A percentile compares a stretch with the other conserved stretches of the same genome.
These are phyloP conservation scores for Leccinum arenicola DNA, from an alignment of 768 basidiomycete species.

Conservation along the genomic window DNA sequence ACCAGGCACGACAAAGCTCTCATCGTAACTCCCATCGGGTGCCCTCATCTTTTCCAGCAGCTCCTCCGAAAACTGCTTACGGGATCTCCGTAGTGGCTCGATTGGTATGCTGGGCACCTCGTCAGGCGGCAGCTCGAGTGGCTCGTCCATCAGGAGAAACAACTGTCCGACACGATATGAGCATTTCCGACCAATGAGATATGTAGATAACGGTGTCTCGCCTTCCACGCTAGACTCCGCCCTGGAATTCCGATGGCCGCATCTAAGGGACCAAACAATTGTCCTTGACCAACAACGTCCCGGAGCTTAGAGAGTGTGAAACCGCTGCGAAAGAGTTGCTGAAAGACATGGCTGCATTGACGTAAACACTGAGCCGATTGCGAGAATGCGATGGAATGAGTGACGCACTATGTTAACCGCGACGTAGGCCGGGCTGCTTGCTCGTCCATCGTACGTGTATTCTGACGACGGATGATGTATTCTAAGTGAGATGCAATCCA, in stretches of 20 bases:
- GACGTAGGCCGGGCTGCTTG: constrained; percentile 23
- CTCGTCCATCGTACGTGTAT: constrained; percentile 22
- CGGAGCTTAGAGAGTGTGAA: constrained; percentile 59
- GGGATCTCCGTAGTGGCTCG: constrained; percentile 44
- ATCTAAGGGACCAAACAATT: constrained; percentile 46
- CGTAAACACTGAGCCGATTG: constrained; percentile 3
- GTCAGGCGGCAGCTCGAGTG: constrained; percentile 52
- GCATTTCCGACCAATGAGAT: constrained; percentile 13
- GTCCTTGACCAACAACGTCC: constrained; percentile 62
- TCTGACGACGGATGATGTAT: not conserved
- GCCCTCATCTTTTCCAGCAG: constrained; percentile 72
- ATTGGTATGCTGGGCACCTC: constrained; percentile 35
- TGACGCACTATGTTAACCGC: constrained; percentile 25
- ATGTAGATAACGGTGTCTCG: constrained; percentile 16
- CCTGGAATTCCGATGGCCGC: constrained; percentile 54
- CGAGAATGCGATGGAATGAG: not conserved
- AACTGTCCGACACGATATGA: constrained; percentile 44
- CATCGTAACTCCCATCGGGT: constrained; percentile 83
- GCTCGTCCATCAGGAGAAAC: constrained; percentile 66
- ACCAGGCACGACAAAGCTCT: constrained; percentile 59
- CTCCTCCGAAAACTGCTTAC: constrained; percentile 55
- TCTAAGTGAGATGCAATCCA: not conserved
- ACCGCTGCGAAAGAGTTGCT: constrained; percentile 50
- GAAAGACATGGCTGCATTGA: constrained; percentile 38
- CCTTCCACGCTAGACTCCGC: constrained; percentile 89